Evolutionary conservation across 345 rosid species (phyloP), one percentile per base, ranked within the genome.

Genomic region (Pistacia integerrima): DNA sequence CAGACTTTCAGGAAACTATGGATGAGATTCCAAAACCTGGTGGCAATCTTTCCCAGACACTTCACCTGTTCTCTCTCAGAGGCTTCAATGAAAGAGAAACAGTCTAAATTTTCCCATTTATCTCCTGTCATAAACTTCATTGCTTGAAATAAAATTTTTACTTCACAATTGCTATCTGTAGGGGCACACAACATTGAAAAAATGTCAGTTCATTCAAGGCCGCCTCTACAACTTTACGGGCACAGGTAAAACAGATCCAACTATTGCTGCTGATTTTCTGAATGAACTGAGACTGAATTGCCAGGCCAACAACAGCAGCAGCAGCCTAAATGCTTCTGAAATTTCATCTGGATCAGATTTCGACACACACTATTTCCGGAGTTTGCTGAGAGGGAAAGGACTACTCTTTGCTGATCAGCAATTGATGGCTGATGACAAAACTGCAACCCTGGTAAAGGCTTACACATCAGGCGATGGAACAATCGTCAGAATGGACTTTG

Each of bases 141-240:
- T 36, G 33, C 10, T 56, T 76, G 51, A 76, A 35, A 7, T 67
- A 36, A 1, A n/a, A 8, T 20, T 25, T 55, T 52, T 52, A 52
- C 14, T 67, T 28, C 58, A 36, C 44, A 3, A 5, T 38, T 38
- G 46, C 73, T 58, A 48, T 76, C 10, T 77, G 77, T 69, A 88
- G 91, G 91, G n/a, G 87, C 64, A 0, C 91, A 86, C 58, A 81
- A 66, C 56, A 79, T 86, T 48, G 91, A 89, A 49, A 84, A 66
- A 52, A 88, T 88, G 89, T 56, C 67, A 83, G 20, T 86, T 88
- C 82, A 74, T 88, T 44, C 61, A 30, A 72, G 18, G 36, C 30
- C 87, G 89, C 63, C 81, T 88, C 66, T 54, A 63, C 76, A 73
- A 84, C 78, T 88, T 86, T 62, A 44, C 25, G 1, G 86, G 84